phyloP scores from a whole-genome alignment of 2,329 filamentous ascomycete species.

The Pseudogymnoascus sp. region DNA sequence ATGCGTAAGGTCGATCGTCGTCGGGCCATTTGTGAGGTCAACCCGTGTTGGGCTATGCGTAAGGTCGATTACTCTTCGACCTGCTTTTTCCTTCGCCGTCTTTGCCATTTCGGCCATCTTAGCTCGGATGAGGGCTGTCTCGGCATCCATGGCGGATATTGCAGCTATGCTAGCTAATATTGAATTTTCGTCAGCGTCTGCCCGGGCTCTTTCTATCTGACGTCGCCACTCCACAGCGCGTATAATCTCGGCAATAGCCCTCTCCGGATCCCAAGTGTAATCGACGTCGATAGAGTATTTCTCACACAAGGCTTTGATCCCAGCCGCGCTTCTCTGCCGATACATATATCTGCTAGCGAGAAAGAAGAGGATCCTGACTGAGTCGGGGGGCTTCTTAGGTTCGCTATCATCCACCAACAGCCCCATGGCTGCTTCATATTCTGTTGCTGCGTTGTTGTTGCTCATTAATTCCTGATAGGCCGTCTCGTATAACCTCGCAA shows the following conservation, averaged over 20 bases:
- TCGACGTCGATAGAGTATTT: neutral
- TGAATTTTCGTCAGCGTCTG: neutral
- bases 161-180: neutral
- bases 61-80: neutral
- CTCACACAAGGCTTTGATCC: neutral
- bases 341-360: constrained; percentile 2
- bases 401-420: neutral
- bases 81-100: neutral
- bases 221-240: neutral
- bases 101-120: neutral
- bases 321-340: neutral
- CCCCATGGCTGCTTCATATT: neutral
- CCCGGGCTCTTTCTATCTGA: neutral
- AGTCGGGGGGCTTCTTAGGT: neutral
- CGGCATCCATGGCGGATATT: neutral
- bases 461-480: neutral
- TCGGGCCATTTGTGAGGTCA: neutral
- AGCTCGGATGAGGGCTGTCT: neutral
- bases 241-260: neutral
- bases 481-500: constrained; percentile 2
- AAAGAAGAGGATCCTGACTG: neutral
- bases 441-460: neutral
- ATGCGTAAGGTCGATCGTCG: neutral
- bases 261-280: neutral
- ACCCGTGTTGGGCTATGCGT: neutral